Conservation (phyloP, 2,329 filamentous ascomycete genomes). For the Claviceps maximensis region DNA sequence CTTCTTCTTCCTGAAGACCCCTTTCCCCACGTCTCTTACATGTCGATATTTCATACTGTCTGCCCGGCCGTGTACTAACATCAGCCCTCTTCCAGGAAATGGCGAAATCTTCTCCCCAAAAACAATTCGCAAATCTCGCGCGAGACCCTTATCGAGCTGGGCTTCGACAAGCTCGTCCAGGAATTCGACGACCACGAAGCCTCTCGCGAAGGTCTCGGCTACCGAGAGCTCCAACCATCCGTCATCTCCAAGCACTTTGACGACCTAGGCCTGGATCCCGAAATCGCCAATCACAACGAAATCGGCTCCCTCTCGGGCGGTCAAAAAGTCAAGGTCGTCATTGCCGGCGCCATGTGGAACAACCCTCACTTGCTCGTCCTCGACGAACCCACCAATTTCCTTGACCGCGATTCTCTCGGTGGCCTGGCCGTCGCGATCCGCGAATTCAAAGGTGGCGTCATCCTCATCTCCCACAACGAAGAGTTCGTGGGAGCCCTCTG, state of each 20-base stretch:
- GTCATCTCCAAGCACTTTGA: slow-evolving; percentile 98
- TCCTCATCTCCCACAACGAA: slow-evolving; percentile 99
- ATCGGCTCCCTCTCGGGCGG: slow-evolving; percentile 92
- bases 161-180: slow-evolving; percentile 87
- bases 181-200: slow-evolving; percentile 99
- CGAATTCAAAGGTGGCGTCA: slow-evolving; percentile 95
- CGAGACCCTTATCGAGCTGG: slow-evolving; percentile 74
- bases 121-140: slow-evolving; percentile 86
- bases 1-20: no score
- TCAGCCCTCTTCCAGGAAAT: slow-evolving; percentile 57
- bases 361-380: slow-evolving; percentile 95
- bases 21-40: no score
- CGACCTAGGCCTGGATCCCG: slow-evolving; percentile 86
- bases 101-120: slow-evolving; percentile 79
- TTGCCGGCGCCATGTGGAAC: slow-evolving; percentile 96
- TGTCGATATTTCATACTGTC: no score
- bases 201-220: slow-evolving; percentile 94
- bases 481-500: slow-evolving; percentile 95
- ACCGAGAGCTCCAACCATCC: slow-evolving; percentile 82
- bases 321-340: slow-evolving; percentile 97
- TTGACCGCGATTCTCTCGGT: slow-evolving; percentile 93
- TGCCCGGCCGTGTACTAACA: no score
- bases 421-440: slow-evolving; percentile 95
- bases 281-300: slow-evolving; percentile 98
- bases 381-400: slow-evolving; percentile 98